Conservation (phyloP, 345 rosid species). For the Populus alba region DNA sequence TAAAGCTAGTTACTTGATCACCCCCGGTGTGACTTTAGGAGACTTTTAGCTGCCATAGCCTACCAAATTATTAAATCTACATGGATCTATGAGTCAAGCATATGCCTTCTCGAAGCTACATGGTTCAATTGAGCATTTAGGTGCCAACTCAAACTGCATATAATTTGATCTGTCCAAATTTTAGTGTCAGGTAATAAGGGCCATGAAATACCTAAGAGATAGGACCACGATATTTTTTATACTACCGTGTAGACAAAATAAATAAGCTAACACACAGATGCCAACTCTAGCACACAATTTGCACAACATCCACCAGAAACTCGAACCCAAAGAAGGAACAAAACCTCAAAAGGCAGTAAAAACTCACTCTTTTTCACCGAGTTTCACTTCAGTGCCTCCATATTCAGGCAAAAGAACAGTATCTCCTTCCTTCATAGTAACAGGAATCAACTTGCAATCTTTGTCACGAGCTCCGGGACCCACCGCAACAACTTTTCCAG, state of each 20-base stretch:
- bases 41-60: too few relatives aligned
- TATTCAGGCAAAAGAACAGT: conserved; percentile 29
- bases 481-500: conserved; percentile 27
- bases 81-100: neutral
- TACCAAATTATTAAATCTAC: neutral
- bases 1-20: too few relatives aligned
- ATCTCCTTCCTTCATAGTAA: conserved; percentile 26
- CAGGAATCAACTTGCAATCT: conserved; percentile 23
- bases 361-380: conserved; percentile 29
- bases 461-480: conserved; percentile 25
- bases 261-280: neutral
- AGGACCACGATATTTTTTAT: neutral
- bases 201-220: neutral
- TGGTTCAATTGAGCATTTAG: neutral
- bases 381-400: conserved; percentile 33
- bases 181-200: neutral
- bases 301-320: neutral
- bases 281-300: neutral
- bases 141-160: neutral
- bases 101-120: neutral
- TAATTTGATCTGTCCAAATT: neutral
- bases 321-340: neutral
- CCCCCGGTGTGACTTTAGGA: too few relatives aligned
- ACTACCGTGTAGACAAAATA: neutral
- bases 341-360: neutral